A percentile compares a stretch with the other conserved stretches of the same genome.
Evolutionary conservation across 164 flowering plant species (phyloP).

Genomic region (grape (Vitis vinifera)): DNA sequence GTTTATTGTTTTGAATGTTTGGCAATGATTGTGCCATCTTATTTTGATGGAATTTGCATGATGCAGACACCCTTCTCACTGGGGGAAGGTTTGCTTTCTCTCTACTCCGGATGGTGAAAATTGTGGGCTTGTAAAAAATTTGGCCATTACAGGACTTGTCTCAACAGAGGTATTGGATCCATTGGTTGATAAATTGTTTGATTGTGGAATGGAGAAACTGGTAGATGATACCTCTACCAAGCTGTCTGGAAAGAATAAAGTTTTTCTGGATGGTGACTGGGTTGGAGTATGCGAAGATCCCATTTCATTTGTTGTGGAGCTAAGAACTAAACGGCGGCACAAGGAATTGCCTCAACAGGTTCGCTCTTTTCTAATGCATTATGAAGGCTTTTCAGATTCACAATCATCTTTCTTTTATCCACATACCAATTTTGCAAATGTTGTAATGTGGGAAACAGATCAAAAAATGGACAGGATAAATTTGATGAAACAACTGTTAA

Average conservation of each 20-base stretch:
- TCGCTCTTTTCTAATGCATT: slow-evolving; percentile 1
- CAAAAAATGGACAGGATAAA: background rate
- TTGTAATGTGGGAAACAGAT: too few species aligned
- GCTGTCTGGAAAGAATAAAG: slow-evolving; percentile 50
- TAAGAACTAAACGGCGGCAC: slow-evolving; percentile 63
- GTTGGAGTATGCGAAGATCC: slow-evolving; percentile 77
- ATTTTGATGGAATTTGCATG: slow-evolving; percentile 17
- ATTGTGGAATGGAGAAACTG: slow-evolving; percentile 76
- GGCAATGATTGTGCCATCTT: too few species aligned
- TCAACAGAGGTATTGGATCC: slow-evolving; percentile 47
- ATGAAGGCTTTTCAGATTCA: background rate
- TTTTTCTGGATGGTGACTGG: slow-evolving; percentile 89
- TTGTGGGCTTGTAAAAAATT: slow-evolving; percentile 94
- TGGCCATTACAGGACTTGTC: slow-evolving; percentile 80
- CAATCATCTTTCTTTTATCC: too few species aligned
- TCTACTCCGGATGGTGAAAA: slow-evolving; percentile 96
- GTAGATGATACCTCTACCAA: slow-evolving; percentile 39
- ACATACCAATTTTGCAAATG: too few species aligned
- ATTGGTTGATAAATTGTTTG: slow-evolving; percentile 37
- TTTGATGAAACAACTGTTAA: background rate
- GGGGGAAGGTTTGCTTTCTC: slow-evolving; percentile 89
- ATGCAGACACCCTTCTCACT: slow-evolving; percentile 91
- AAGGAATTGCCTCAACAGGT: slow-evolving; percentile 71
- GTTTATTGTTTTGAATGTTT: too few species aligned
- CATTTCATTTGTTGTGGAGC: slow-evolving; percentile 49